These are phyloP conservation scores for Pythium dissotocum DNA, from an alignment of 352 stramenopile genomes.

Conservation along the genomic window DNA sequence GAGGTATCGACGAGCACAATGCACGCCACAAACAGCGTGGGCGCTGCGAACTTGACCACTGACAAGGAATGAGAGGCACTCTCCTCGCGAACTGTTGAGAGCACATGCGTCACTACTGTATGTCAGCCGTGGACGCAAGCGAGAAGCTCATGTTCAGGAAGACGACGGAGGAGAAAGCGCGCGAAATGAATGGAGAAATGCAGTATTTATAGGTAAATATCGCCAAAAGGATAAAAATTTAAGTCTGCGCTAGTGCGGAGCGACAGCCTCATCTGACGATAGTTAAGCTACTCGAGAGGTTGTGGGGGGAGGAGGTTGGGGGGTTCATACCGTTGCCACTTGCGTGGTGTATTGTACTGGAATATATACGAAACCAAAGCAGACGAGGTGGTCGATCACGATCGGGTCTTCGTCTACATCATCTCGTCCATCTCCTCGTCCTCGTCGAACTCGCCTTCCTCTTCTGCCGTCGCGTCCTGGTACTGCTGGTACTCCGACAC, in stretches of 20 bases:
- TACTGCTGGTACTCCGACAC: slow-evolving; percentile 99
- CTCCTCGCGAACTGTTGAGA: too few species aligned
- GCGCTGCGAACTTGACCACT: too few species aligned
- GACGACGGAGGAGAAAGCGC: neutral
- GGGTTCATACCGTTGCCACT: slow-evolving; percentile 38
- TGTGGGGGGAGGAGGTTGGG: slow-evolving; percentile 19
- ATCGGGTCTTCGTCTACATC: slow-evolving; percentile 75
- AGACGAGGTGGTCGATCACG: slow-evolving; percentile 39
- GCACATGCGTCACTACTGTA: too few species aligned
- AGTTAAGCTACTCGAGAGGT: slow-evolving; percentile 55
- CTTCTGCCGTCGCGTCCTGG: slow-evolving; percentile 98
- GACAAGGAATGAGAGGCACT: neutral
- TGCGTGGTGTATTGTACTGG: slow-evolving; percentile 56
- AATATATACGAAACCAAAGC: slow-evolving; percentile 61
- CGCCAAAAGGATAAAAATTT: slow-evolving; percentile 64
- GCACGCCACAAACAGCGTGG: too few species aligned
- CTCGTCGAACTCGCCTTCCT: slow-evolving; percentile 97
- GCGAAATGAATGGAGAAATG: slow-evolving; percentile 7
- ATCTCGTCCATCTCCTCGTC: slow-evolving; percentile 94
- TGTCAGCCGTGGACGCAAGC: too few species aligned
- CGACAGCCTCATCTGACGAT: slow-evolving; percentile 62
- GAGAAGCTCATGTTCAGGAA: too few species aligned
- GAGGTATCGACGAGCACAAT: neutral
- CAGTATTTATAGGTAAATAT: slow-evolving; percentile 52
- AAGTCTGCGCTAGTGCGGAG: slow-evolving; percentile 56